Evolutionary conservation across 257 asterid species (phyloP), one percentile per base, ranked within the genome.

Genomic region (Petunia axillaris): DNA sequence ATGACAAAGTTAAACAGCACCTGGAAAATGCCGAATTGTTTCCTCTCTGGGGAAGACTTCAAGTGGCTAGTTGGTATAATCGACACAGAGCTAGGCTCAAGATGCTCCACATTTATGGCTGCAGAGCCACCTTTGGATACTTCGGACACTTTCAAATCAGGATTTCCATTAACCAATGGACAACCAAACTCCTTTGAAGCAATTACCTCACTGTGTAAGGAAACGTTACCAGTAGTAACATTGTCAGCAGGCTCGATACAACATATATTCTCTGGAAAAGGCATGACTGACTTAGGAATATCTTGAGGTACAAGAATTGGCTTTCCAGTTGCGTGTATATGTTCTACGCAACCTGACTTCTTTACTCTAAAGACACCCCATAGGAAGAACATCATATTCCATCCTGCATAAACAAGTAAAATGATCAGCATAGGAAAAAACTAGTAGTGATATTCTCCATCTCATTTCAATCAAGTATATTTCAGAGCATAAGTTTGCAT

Each of bases 331-430:
- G 86, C 87, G 41, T 81, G 89, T 68, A 85, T 82, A 63, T 76
- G 86, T 77, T 76, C 89, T 73, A 80, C 84, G 87, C 84, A 80
- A 81, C 84, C 79, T 68, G 82, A 86, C 78, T 84, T 91, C 89
- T 89, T 94, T 78, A 90, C 98, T 86, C 94, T 89, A 79, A 94
- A 93, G 77, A 93, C 97, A 63, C 97, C 98, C 98, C 98, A 93
- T 53, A 95, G 79, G 86, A 89, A 95, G 90, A 86, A 90, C 75
- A 91, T 64, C 91, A 83, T 88, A 87, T 95, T 91, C 97, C 98
- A 95, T 81, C 97, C 98, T 94, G 78, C 78, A n/a, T 41, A 79
- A 3, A 71, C 80, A 50, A 64, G 50, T 25, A 25, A 25, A 25
- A 10, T 14, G 35, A 50, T 44, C 40, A 70, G 54, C 46, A 73